Percentiles rank a stretch among this genome's conserved stretches.
Conservation (phyloP, 441 rosid genomes). For the Erodium moschatum region DNA sequence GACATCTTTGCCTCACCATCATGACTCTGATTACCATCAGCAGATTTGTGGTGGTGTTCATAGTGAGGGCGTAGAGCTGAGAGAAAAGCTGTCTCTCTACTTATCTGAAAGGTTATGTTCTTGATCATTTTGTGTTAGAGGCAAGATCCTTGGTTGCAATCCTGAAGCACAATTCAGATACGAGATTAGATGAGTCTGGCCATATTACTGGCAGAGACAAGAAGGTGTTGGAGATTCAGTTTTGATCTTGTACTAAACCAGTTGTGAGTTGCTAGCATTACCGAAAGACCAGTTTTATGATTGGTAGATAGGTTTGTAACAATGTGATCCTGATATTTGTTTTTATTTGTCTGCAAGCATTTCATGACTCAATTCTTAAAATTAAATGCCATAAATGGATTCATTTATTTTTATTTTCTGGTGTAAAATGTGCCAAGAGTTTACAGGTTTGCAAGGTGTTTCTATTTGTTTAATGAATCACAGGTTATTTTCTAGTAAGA, state of each 20-base stretch:
- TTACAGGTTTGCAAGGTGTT: too few species aligned
- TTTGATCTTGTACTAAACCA: not conserved
- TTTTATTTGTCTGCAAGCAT: too few species aligned
- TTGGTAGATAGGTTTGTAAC: not conserved
- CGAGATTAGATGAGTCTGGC: not conserved
- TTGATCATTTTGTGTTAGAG: constrained; percentile 8
- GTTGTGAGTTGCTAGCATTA: not conserved
- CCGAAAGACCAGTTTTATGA: not conserved
- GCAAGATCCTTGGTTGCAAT: constrained; percentile 6
- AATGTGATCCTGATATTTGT: not conserved
- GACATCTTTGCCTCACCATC: constrained; percentile 37
- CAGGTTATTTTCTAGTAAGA: not conserved
- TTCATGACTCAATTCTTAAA: not conserved
- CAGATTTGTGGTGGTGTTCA: constrained; percentile 41
- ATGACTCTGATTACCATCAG: constrained; percentile 49
- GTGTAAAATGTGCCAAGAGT: too few species aligned
- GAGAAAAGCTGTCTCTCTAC: constrained; percentile 52
- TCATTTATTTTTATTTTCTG: not conserved
- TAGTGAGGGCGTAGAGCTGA: constrained; percentile 34
- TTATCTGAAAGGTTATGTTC: constrained; percentile 35
- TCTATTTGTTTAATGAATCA: too few species aligned
- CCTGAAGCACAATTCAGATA: not conserved
- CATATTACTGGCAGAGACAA: not conserved
- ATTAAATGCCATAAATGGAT: not conserved
- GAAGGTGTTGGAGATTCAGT: not conserved